Conservation (phyloP, 2,329 filamentous ascomycete genomes). For the Reticulascus tulasneorum region DNA sequence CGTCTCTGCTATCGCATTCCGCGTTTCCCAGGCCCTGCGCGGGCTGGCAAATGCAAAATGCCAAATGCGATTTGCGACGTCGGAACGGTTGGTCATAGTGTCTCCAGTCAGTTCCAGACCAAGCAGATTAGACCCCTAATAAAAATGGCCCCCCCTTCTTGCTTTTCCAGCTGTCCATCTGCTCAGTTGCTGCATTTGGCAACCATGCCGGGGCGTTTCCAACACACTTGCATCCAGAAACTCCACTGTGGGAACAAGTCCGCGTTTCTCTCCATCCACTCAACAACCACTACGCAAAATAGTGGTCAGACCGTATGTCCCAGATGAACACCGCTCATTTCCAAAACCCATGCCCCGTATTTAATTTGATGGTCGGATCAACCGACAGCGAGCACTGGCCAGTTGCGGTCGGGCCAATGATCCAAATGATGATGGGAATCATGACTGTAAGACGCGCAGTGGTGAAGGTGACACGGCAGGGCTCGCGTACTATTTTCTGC, state of each 20-base stretch:
- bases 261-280: conserved; percentile 3
- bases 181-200: conserved; percentile 10
- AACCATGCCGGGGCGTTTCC: conserved; percentile 4
- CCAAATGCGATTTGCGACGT: conserved; percentile 11
- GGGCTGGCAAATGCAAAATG: no score
- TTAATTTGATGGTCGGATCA: not conserved
- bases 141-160: not conserved
- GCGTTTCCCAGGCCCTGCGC: conserved; percentile 11
- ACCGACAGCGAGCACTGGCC: not conserved
- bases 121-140: not conserved
- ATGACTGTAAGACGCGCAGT: conserved; percentile 2
- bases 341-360: conserved; percentile 11
- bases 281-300: conserved; percentile 3
- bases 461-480: conserved; percentile 10
- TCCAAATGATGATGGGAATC: conserved; percentile 5
- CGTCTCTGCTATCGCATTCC: conserved; percentile 7
- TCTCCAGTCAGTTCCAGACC: conserved; percentile 4
- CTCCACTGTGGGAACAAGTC: no score
- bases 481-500: conserved; percentile 6
- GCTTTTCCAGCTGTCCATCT: conserved; percentile 3
- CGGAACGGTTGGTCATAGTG: conserved; percentile 13
- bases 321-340: conserved; percentile 13
- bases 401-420: not conserved
- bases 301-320: conserved; percentile 5
- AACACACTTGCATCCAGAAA: no score